Percentiles rank a stretch among this genome's conserved stretches.
phyloP scores from a whole-genome alignment of 2,329 filamentous ascomycete species.

The Paecilomyces niveus region DNA sequence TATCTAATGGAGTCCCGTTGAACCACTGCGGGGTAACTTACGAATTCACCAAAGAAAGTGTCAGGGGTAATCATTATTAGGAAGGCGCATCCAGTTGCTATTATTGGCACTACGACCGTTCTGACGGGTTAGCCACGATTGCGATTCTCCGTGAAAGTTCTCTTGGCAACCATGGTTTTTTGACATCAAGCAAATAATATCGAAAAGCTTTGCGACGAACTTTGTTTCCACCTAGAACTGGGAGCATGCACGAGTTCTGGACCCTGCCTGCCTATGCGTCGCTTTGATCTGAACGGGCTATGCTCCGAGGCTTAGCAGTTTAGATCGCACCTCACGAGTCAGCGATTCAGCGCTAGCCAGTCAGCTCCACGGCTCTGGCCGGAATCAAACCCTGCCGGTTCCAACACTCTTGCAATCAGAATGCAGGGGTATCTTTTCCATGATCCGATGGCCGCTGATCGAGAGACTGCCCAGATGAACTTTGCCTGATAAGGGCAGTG shows the following conservation, averaged over 20 bases:
- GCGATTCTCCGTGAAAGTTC: not conserved
- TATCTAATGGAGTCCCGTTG: not conserved
- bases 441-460: not conserved
- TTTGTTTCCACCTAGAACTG: not conserved
- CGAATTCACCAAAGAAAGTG: not conserved
- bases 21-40: not conserved
- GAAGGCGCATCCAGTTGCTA: not conserved
- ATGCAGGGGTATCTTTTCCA: not conserved
- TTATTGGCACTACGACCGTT: not conserved
- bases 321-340: not conserved
- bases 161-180: not conserved
- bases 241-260: not conserved
- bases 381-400: not conserved
- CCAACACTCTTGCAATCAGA: not conserved
- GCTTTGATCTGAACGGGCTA: not conserved
- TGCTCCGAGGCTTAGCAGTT: not conserved
- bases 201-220: not conserved
- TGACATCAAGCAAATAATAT: not conserved
- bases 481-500: slow-evolving; percentile 20
- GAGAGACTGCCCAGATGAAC: slow-evolving; percentile 9
- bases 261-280: not conserved
- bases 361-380: not conserved
- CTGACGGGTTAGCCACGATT: not conserved
- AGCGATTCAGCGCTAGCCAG: not conserved
- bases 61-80: not conserved